Conservation (phyloP, 1,139 yeast species). For the Diutina mesorugosa region DNA sequence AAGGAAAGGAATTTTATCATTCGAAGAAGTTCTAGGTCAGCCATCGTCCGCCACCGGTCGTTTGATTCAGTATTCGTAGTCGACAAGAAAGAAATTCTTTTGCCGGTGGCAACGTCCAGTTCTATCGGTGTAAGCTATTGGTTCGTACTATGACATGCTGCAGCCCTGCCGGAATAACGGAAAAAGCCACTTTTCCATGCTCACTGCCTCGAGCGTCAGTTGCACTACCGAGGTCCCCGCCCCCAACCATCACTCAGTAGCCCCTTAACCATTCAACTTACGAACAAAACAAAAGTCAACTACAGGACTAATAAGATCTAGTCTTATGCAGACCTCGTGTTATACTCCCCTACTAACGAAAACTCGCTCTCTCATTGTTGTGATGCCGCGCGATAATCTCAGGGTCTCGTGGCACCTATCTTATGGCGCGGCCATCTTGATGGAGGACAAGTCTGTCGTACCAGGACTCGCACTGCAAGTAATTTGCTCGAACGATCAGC, state of each 20-base stretch:
- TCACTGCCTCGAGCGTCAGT: neutral
- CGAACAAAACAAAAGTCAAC: neutral
- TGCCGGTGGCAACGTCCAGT: neutral
- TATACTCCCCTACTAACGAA: neutral
- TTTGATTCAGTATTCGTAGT: neutral
- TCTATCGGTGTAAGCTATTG: neutral
- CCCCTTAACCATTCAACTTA: neutral
- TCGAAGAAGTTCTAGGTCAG: neutral
- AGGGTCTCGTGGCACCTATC: neutral
- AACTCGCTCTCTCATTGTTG: neutral
- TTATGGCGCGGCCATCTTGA: neutral
- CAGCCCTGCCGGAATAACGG: neutral
- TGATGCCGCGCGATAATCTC: neutral
- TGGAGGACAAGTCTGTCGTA: neutral
- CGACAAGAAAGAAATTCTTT: neutral
- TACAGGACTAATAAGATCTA: neutral
- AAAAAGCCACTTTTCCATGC: neutral
- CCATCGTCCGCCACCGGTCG: neutral
- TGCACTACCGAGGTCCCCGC: neutral
- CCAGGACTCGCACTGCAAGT: neutral
- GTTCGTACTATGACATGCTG: neutral
- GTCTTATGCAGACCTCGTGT: neutral
- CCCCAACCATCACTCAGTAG: neutral
- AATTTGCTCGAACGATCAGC: neutral
- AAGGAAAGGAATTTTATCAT: neutral